These are phyloP conservation scores for Pulveroboletus sp. DNA, from an alignment of 768 basidiomycete genomes.

Conservation along the genomic window DNA sequence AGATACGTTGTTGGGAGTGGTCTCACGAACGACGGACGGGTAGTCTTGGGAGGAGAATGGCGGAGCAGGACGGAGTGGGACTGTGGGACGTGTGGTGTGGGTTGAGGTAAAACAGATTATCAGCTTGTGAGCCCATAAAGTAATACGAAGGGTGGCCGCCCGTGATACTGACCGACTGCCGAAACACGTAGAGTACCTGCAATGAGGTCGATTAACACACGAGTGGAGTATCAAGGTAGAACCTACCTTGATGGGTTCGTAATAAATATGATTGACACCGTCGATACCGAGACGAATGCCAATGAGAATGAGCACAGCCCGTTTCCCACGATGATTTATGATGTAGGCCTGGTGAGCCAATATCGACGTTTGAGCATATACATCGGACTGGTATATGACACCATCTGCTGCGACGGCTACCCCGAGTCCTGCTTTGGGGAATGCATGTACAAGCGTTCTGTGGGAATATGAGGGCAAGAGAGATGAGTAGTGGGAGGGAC, in stretches of 20 bases:
- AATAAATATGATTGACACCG: conserved; percentile 93
- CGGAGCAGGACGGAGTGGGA: conserved; percentile 62
- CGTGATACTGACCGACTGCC: conserved; percentile 94
- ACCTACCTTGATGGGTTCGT: conserved; percentile 75
- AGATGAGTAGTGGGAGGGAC: conserved; percentile 11
- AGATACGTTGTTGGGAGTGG: conserved; percentile 31
- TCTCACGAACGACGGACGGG: conserved; percentile 23
- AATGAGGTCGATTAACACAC: not conserved
- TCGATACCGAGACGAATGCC: conserved; percentile 87
- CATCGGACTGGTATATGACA: conserved; percentile 80
- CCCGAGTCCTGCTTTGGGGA: conserved; percentile 76
- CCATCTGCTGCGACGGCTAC: conserved; percentile 84
- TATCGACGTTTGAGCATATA: conserved; percentile 59
- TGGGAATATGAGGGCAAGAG: not conserved
- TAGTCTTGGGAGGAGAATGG: conserved; percentile 23
- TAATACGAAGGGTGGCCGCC: conserved; percentile 98
- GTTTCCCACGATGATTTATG: conserved; percentile 63
- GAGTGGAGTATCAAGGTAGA: not conserved
- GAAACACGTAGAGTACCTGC: conserved; percentile 85
- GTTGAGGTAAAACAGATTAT: conserved; percentile 82
- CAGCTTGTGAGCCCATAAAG: conserved; percentile 90
- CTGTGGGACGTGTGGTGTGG: conserved; percentile 73
- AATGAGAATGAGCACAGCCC: conserved; percentile 82
- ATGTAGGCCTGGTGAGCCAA: conserved; percentile 30
- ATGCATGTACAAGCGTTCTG: conserved; percentile 75